Evolutionary conservation across 176 grass and related monocot genomes (phyloP).

Genomic region (Eremochloa ophiuroides): DNA sequence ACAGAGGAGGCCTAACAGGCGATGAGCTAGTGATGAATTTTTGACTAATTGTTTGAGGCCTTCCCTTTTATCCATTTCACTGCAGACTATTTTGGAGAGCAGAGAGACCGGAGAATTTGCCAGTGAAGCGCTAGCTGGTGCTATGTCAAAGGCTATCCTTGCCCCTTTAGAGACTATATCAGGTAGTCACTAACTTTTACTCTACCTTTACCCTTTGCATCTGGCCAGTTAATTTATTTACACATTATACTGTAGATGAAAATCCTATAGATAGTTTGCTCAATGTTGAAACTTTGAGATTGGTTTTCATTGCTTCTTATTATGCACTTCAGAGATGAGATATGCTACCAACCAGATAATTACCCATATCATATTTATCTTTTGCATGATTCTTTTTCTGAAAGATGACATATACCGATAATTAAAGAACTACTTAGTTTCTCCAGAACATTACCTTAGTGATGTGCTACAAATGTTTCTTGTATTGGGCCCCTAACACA

Average conservation of each 20-base stretch:
- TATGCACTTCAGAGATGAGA: constrained; percentile 2
- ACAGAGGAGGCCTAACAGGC: too few species aligned
- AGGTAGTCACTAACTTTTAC: constrained; percentile 35
- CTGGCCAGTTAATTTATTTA: neutral
- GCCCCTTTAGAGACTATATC: constrained; percentile 82
- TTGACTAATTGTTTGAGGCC: neutral
- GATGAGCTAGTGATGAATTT: constrained; percentile 8
- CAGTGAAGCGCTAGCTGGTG: constrained; percentile 79
- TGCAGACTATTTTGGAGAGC: constrained; percentile 46
- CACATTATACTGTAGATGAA: neutral
- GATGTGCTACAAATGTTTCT: neutral
- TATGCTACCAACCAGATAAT: too few species aligned
- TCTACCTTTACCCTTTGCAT: neutral
- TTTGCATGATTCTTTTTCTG: neutral
- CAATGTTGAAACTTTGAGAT: neutral
- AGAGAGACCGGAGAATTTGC: constrained; percentile 72
- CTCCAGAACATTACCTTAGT: neutral
- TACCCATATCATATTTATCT: neutral
- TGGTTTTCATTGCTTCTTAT: neutral
- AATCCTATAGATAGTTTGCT: neutral
- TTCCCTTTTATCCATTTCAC: neutral
- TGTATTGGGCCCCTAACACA: neutral
- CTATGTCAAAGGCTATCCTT: constrained; percentile 89
- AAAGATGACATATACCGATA: neutral
- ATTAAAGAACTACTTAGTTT: neutral